Base-by-base conservation (phyloP, 192 early-diverging fungal genomes). In the Coemansia umbellata region DNA sequence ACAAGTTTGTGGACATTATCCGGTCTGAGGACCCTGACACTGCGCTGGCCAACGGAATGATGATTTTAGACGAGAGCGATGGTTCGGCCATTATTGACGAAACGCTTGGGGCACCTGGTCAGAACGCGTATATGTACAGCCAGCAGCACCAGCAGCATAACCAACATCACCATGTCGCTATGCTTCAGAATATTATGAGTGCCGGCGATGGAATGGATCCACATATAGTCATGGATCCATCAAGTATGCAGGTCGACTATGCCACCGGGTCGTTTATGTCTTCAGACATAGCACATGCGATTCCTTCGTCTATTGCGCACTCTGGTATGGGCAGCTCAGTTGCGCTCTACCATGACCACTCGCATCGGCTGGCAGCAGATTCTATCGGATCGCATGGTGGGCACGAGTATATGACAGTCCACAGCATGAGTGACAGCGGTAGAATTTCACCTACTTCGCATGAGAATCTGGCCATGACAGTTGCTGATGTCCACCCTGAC, bases 1-100 rank as follows among this genome's bases (percentile, higher is more conserved):
- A 78, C 64, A 78, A 71, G 55, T 67, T 78, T 53, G 69, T 78
- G 4, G 74, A 78, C 35, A 66, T 62, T 8, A 78, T 78, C 51
- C 61, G 59, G 55, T 57, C 62, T 11, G 74, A 71, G 35, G 69
- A 78, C 2, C 68, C 74, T 1, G 74, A 71, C 37, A 52, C 63
- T 10, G 63, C 63, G 13, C 54, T 66, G 50, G 59, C 49, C 6
- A 63, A 63, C 37, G 73, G 73, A 10, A 59, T 64, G 66, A 64
- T 76, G 62, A 44, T 69, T n/a, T 45, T 69, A 9, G 66, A 76
- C 24, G 66, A 69, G 32, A 76, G 66, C 54, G 73, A 68, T 42
- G 66, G 69, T 6, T 66, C 69, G 18, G 47, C 41, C 4, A 55
- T 60, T 11, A 59, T 51, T n/a, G 69, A 73, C 27, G 69, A 73